phyloP scores from a whole-genome alignment of 768 basidiomycete genomes.

The Termitomyces eurrhizus region DNA sequence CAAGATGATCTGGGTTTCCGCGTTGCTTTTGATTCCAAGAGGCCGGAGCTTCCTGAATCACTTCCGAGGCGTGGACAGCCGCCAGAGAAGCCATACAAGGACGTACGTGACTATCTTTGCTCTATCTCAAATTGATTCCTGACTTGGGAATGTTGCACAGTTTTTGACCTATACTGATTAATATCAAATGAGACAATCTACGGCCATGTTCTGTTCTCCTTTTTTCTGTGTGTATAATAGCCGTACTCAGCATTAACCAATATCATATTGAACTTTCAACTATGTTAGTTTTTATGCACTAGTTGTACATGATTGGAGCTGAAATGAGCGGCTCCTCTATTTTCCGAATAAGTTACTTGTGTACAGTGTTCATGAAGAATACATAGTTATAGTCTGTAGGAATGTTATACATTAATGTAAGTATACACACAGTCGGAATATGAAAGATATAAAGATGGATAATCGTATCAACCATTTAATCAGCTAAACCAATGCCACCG shows the following conservation, averaged over 20 bases:
- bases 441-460: not conserved
- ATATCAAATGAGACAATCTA: not conserved
- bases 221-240: not conserved
- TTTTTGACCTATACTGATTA: not conserved
- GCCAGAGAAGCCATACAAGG: not conserved
- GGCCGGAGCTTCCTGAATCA: constrained; percentile 60
- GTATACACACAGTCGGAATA: not conserved
- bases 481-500: constrained; percentile 53
- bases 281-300: not conserved
- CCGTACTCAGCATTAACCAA: not conserved
- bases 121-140: too few relatives aligned
- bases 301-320: not conserved
- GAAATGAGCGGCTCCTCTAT: not conserved
- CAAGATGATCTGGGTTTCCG: constrained; percentile 47
- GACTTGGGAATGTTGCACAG: not conserved
- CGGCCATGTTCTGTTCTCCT: not conserved
- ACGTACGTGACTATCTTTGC: not conserved
- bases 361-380: not conserved
- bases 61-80: constrained; percentile 31
- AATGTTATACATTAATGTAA: not conserved
- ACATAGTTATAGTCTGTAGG: not conserved
- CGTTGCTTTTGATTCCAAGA: constrained; percentile 33
- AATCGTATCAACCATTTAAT: not conserved
- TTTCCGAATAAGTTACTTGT: not conserved
- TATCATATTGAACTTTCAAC: not conserved